Evolutionary conservation across 345 rosid genomes (phyloP).

Genomic region (Leavenworthia alabamica): DNA sequence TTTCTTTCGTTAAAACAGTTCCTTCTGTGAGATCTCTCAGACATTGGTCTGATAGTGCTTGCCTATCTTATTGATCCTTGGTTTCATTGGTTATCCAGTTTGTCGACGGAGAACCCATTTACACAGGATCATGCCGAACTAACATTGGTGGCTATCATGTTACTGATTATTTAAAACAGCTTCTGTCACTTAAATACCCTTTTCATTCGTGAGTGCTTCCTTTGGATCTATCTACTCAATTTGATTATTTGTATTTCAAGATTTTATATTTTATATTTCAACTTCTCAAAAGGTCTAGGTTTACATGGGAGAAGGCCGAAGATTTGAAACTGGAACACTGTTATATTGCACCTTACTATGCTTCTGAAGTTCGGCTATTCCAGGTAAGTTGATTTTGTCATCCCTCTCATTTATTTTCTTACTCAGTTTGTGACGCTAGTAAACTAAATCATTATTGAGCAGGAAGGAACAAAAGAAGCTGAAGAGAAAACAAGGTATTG

Average conservation of each 20-base stretch:
- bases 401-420: conserved; percentile 1
- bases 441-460: conserved; percentile 29
- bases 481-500: conserved; percentile 82
- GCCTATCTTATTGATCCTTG: neutral
- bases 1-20: neutral
- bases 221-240: conserved; percentile 5
- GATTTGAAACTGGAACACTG: conserved; percentile 95
- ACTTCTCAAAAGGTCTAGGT: conserved; percentile 47
- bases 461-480: conserved; percentile 86
- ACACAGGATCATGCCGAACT: conserved; percentile 73
- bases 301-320: conserved; percentile 95
- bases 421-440: neutral
- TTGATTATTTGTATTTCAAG: conserved; percentile 1
- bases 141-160: conserved; percentile 89
- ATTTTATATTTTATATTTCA: conserved; percentile 5
- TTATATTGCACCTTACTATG: conserved; percentile 68
- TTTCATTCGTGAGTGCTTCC: conserved; percentile 62
- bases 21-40: neutral
- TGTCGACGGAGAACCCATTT: conserved; percentile 75
- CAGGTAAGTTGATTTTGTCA: conserved; percentile 41
- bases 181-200: conserved; percentile 88
- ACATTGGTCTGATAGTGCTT: conserved; percentile 1
- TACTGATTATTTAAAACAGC: conserved; percentile 88
- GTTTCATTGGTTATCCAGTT: conserved; percentile 45
- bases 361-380: conserved; percentile 62